These are phyloP conservation scores for Chytridiales sp. DNA, from an alignment of 371 early-diverging fungal genomes.

Conservation along the genomic window DNA sequence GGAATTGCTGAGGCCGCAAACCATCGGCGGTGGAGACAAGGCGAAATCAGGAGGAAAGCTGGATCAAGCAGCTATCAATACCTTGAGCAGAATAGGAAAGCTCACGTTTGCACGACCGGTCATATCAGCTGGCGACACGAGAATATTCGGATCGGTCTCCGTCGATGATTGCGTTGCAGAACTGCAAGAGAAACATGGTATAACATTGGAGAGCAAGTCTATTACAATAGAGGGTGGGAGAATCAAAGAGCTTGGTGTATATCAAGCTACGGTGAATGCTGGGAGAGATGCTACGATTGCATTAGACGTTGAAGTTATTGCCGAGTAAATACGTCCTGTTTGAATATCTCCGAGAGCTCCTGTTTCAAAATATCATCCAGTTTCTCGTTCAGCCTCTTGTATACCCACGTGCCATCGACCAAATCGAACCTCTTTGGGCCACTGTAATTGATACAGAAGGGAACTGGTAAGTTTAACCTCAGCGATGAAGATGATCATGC, in stretches of 20 bases:
- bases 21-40: not conserved
- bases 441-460: slow-evolving; percentile 41
- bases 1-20: not conserved
- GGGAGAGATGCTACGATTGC: not conserved
- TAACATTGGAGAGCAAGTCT: slow-evolving; percentile 19
- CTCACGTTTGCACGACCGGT: slow-evolving; percentile 38
- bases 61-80: not conserved
- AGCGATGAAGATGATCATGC: not conserved
- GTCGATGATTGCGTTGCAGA: slow-evolving; percentile 33
- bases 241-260: slow-evolving; percentile 39
- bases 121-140: slow-evolving; percentile 25
- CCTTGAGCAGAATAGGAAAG: not conserved
- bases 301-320: slow-evolving; percentile 5
- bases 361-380: slow-evolving; percentile 65
- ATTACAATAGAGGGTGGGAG: slow-evolving; percentile 22
- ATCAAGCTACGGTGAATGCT: slow-evolving; percentile 20
- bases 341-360: slow-evolving; percentile 55
- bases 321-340: slow-evolving; percentile 4
- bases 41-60: not conserved
- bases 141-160: slow-evolving; percentile 49
- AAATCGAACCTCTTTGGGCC: slow-evolving; percentile 93
- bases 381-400: slow-evolving; percentile 63
- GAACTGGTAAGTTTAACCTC: not conserved
- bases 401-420: slow-evolving; percentile 72
- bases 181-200: slow-evolving; percentile 19